Conservation (phyloP, 2,329 filamentous ascomycete genomes). For the Samsoniella hepiali region DNA sequence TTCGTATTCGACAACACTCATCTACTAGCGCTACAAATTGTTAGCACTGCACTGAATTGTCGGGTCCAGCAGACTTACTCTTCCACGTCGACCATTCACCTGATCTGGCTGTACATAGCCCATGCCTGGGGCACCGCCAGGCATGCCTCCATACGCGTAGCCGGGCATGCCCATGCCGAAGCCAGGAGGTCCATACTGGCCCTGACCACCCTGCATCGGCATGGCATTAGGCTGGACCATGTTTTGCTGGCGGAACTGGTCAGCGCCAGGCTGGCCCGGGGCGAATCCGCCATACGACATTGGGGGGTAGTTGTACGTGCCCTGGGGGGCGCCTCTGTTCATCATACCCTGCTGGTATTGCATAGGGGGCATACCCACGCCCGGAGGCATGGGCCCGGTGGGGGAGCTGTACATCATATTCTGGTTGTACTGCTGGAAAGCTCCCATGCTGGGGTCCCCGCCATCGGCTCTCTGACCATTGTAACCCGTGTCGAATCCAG, state of each 20-base stretch:
- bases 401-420: conserved; percentile 49
- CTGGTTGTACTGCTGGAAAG: conserved; percentile 51
- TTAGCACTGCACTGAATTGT: conserved; percentile 18
- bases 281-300: conserved; percentile 55
- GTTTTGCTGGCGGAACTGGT: conserved; percentile 54
- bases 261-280: conserved; percentile 46
- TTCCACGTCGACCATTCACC: conserved; percentile 54
- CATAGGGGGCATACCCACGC: conserved; percentile 51
- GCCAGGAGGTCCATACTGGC: conserved; percentile 48
- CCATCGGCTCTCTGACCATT: conserved; percentile 51
- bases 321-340: conserved; percentile 47
- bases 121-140: conserved; percentile 45
- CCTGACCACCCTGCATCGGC: conserved; percentile 42
- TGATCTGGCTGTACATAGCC: conserved; percentile 56
- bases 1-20: not conserved
- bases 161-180: conserved; percentile 47
- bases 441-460: conserved; percentile 46
- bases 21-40: conserved; percentile 10
- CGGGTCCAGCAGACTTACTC: conserved; percentile 42
- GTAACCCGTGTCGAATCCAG: conserved; percentile 52
- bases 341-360: conserved; percentile 59
- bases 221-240: conserved; percentile 49
- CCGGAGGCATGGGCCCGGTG: conserved; percentile 44
- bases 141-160: conserved; percentile 45
- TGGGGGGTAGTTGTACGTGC: conserved; percentile 55